Evolutionary conservation across 2,329 filamentous ascomycete species (phyloP), one percentile per base, ranked within the genome.

Genomic region (Penicillium expansum): DNA sequence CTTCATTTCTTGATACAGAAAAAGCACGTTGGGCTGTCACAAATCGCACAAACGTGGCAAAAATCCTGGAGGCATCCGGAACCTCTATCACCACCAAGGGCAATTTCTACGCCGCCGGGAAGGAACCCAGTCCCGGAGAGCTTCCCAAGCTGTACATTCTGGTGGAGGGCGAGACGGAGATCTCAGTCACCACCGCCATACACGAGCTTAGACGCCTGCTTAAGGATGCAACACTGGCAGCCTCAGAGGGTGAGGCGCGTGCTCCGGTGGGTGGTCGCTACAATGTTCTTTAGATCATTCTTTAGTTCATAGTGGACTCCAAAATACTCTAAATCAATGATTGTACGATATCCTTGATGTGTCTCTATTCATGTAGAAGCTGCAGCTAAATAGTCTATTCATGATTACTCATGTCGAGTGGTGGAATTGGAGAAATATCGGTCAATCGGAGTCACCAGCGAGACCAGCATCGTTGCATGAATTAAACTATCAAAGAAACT

Each of bases 11-110:
- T 10, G 33, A 56, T 70, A 73, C 67, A 81, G 79, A 99, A 74
- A 97, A 97, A 81, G 94, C 94, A 62, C 86, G 94, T 67, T 99
- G 94, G 94, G 93, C 92, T 11, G 94, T 99, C 77, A 99, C 94
- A 38, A 99, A 99, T 74, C 86, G 94, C 63, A 97, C 94, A 35
- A 99, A 99, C 69, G 94, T 99, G 56, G 92, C 93, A 66, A 99
- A 97, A 81, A 97, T 99, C 66, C 83, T 99, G 62, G 94, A 99
- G 70, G 85, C 90, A 10, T 97, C 93, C 0, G 93, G 92, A 39
- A 96, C 92, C 1, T 96, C 91, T 7, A 99, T 99, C 73, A 99
- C 94, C 0, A 97, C 92, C 43, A 99, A 99, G 79, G 94, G 94
- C 64, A 94, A 83, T 59, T 97, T 91, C 74, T 97, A 97, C 68